phyloP scores from a whole-genome alignment of 1,139 yeast genomes.

The Candida labiduridarum region DNA sequence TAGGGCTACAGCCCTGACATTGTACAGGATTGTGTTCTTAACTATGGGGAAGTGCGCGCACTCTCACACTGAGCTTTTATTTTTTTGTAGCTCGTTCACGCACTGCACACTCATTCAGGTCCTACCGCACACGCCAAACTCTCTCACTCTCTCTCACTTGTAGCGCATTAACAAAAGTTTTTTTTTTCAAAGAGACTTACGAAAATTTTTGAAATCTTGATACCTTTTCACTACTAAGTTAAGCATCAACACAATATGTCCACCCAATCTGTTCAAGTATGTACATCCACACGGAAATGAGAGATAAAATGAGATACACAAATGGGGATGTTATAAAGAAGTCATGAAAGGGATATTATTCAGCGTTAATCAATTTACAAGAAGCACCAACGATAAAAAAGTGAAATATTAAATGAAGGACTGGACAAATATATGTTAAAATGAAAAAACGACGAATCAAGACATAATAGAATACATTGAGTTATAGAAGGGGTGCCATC shows the following conservation, averaged over 20 bases:
- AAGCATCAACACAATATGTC: constrained; percentile 36
- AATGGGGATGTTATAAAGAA: not conserved
- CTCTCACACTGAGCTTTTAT: not conserved
- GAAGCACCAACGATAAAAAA: not conserved
- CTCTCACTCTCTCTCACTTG: not conserved
- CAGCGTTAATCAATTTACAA: too few species aligned
- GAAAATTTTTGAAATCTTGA: constrained; percentile 7
- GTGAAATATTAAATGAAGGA: not conserved
- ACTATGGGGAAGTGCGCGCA: not conserved
- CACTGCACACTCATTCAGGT: not conserved
- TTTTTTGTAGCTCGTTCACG: not conserved
- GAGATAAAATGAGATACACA: not conserved
- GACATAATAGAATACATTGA: not conserved
- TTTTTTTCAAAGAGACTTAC: constrained; percentile 1
- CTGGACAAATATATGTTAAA: not conserved
- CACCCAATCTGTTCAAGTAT: constrained; percentile 74
- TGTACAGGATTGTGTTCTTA: constrained; percentile 4
- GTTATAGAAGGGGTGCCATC: not conserved
- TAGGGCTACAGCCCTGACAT: constrained; percentile 4
- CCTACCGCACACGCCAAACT: constrained; percentile 1
- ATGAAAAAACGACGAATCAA: not conserved
- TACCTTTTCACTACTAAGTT: constrained; percentile 9
- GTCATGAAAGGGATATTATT: not conserved
- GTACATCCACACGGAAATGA: constrained; percentile 25
- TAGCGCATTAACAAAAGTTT: constrained; percentile 5